Percentiles rank a stretch among this genome's conserved stretches.
Evolutionary conservation across 2,329 filamentous ascomycete species (phyloP).

Genomic region (Trichoderma afroharzianum): DNA sequence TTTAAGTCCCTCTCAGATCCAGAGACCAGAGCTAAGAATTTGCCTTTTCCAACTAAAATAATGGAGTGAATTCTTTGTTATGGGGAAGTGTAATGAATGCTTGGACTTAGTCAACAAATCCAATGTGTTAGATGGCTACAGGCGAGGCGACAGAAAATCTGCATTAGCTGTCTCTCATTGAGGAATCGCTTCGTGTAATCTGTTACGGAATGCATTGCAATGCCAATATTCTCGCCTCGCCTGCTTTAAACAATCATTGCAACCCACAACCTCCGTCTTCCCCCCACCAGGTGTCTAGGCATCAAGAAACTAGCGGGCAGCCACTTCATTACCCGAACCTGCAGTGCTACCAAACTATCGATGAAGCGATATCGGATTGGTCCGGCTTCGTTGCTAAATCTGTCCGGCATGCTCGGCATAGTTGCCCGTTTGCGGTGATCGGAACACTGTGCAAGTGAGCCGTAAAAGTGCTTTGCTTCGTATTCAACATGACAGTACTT

Average conservation of each 20-base stretch:
- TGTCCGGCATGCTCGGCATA: background rate
- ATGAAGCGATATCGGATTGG: background rate
- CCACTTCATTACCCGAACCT: background rate
- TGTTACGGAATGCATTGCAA: background rate
- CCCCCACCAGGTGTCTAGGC: background rate
- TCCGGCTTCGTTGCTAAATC: background rate
- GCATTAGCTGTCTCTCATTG: background rate
- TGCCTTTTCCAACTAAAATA: background rate
- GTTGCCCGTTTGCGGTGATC: background rate
- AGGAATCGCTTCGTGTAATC: background rate
- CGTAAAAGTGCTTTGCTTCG: background rate
- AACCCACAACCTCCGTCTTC: background rate
- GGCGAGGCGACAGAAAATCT: background rate
- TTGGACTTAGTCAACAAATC: background rate
- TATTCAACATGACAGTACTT: too few relatives aligned
- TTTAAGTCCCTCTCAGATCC: background rate
- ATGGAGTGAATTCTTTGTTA: too few relatives aligned
- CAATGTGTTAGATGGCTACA: background rate
- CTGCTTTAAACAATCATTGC: background rate
- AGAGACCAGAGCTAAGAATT: background rate
- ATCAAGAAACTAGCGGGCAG: background rate
- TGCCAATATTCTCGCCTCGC: background rate
- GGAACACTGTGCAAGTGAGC: background rate
- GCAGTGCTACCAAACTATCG: background rate
- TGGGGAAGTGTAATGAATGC: background rate